These are phyloP conservation scores for Rhodomyrtus psidioides DNA, from an alignment of 441 rosid genomes.

Conservation along the genomic window DNA sequence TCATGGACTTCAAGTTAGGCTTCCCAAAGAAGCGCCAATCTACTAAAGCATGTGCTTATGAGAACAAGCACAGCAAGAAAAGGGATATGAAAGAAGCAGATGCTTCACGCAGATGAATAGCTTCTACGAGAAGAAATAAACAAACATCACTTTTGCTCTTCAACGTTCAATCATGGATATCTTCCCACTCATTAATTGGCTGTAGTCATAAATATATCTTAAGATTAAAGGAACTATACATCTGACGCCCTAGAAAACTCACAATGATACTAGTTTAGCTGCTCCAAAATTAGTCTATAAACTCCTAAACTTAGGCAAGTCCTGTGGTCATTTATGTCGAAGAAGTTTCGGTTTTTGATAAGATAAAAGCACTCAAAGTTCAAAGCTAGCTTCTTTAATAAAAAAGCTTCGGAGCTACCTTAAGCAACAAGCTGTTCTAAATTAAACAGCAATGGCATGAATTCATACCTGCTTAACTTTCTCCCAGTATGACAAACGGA, in stretches of 20 bases:
- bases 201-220: not conserved
- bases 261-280: not conserved
- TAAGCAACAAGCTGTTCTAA: not conserved
- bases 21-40: not conserved
- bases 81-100: not conserved
- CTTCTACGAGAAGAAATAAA: not conserved
- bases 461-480: conserved; percentile 85
- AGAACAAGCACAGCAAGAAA: not conserved
- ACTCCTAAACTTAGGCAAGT: not conserved
- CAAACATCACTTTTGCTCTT: not conserved
- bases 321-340: not conserved
- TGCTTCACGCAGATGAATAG: not conserved
- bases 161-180: not conserved
- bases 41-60: not conserved
- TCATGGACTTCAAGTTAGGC: not conserved
- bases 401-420: not conserved
- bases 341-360: not conserved
- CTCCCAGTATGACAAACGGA: conserved; percentile 98
- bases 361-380: not conserved
- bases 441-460: not conserved
- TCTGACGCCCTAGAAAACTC: not conserved
- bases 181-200: not conserved
- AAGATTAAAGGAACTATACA: not conserved
- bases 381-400: not conserved
- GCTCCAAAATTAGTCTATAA: not conserved